These are phyloP conservation scores for Herpotrichia juniperi DNA, from an alignment of 2,329 filamentous ascomycete genomes.

Conservation along the genomic window DNA sequence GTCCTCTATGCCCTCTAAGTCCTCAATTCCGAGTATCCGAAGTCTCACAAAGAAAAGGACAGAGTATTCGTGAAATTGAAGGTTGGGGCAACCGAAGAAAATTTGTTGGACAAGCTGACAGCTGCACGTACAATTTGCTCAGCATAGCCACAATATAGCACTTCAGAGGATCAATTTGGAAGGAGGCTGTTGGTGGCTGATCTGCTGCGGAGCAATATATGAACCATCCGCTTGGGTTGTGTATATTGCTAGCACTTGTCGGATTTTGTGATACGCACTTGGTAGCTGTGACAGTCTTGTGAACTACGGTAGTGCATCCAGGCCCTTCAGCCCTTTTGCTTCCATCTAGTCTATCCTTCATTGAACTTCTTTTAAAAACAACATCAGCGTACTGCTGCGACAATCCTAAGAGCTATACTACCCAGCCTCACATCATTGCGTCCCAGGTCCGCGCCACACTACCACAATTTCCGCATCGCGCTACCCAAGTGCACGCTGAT, in stretches of 20 bases:
- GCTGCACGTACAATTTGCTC: no score
- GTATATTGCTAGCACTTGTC: not conserved
- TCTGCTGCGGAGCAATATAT: not conserved
- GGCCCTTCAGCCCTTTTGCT: no score
- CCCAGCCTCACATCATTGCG: slow-evolving; percentile 1
- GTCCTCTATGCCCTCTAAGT: no score
- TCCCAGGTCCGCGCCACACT: not conserved
- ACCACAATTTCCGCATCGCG: not conserved
- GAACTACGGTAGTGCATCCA: no score
- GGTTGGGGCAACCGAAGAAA: no score
- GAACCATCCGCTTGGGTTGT: not conserved
- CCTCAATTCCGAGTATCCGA: no score
- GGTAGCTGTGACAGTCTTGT: no score
- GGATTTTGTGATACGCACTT: no score
- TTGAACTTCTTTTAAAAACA: no score
- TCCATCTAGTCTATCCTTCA: no score
- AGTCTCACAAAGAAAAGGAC: not conserved
- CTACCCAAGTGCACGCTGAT: not conserved
- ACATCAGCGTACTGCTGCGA: not conserved
- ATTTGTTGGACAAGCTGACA: no score
- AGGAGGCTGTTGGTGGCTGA: slow-evolving; percentile 7
- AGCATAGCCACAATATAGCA: slow-evolving; percentile 9
- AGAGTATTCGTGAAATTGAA: no score
- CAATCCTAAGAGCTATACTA: not conserved
- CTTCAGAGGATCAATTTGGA: not conserved